Percentiles rank a stretch among this genome's conserved stretches.
These are phyloP conservation scores for Monilinia laxa DNA, from an alignment of 2,329 filamentous ascomycete species.

Conservation along the genomic window DNA sequence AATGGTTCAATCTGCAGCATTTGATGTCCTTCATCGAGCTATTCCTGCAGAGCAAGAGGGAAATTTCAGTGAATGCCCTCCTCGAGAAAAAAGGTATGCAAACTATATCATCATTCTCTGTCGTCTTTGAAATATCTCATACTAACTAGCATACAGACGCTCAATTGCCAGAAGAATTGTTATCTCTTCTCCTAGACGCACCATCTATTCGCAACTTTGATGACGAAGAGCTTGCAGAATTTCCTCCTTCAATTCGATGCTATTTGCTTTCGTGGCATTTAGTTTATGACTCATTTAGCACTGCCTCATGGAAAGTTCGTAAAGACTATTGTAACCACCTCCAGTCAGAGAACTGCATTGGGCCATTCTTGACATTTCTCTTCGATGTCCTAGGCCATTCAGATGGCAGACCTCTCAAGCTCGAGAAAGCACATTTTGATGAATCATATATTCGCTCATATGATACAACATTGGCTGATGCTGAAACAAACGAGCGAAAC, in stretches of 20 bases:
- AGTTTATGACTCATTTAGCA: conserved; percentile 80
- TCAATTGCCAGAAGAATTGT: conserved; percentile 75
- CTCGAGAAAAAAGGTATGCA: conserved; percentile 62
- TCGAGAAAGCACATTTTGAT: conserved; percentile 66
- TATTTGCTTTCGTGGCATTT: conserved; percentile 90
- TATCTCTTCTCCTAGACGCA: conserved; percentile 78
- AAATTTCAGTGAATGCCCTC: conserved; percentile 75
- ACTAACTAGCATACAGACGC: conserved; percentile 49
- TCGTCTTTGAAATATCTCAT: background rate
- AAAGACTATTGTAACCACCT: conserved; percentile 77
- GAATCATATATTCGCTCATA: conserved; percentile 56
- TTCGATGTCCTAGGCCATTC: conserved; percentile 84
- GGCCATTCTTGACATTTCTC: conserved; percentile 70
- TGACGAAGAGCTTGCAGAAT: conserved; percentile 63
- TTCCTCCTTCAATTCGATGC: conserved; percentile 68
- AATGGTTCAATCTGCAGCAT: conserved; percentile 76
- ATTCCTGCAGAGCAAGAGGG: conserved; percentile 74
- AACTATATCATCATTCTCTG: background rate
- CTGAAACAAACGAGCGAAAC: conserved; percentile 66
- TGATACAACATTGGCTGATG: conserved; percentile 52
- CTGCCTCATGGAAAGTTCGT: conserved; percentile 78
- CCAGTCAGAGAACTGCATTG: conserved; percentile 68
- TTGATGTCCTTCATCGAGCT: conserved; percentile 74
- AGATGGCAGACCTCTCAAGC: conserved; percentile 68
- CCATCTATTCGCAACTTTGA: conserved; percentile 68